Base-by-base conservation (phyloP, 2,329 filamentous ascomycete genomes). In the Alternaria postmessia region DNA sequence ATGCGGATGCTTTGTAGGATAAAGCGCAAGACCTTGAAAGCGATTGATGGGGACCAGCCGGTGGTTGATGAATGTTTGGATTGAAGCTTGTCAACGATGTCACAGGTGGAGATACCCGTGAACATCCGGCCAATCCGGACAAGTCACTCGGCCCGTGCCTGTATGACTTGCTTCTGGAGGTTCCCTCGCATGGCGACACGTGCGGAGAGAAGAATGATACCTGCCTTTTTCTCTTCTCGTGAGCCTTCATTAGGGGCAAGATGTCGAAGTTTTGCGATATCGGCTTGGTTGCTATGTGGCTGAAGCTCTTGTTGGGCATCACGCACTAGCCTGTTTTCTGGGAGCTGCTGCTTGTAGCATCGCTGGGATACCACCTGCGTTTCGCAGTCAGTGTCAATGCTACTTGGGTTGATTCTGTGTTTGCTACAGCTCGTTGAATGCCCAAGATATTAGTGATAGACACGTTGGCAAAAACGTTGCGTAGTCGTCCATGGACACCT, bases 41-140 rank as follows among this genome's bases (percentile, higher is more conserved):
- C 22, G 38, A 47, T n/a, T 47, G 51, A 57, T 54, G 34, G 34
- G 41, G 34, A 51, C 52, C 20, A 58, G 41, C 43, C 51, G 56
- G 48, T 34, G 36, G 49, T 57, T 62, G 61, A 61, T 62, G 54
- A 42, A 39, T 46, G 54, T 49, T 61, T 49, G 54, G 54, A 38
- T 66, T 61, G 54, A 59, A 12, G 54, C 44, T 55, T 46, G 43
- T 64, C 46, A 51, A 67, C 51, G 59, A 70, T 70, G 66, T 69
- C 67, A 69, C 61, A 28, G 58, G 66, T 63, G 64, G 69, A 59
- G 53, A 51, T 38, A 65, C 60, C 58, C 62, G 65, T 51, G 53
- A 12, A 18, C 57, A 57, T 63, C 67, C 63, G 67, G 46, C 67
- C 63, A 70, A 69, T 70, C 64, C 56, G 52, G 26, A 18, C 26